These are phyloP conservation scores for Termitomyces eurrhizus DNA, from an alignment of 768 basidiomycete species.

Conservation along the genomic window DNA sequence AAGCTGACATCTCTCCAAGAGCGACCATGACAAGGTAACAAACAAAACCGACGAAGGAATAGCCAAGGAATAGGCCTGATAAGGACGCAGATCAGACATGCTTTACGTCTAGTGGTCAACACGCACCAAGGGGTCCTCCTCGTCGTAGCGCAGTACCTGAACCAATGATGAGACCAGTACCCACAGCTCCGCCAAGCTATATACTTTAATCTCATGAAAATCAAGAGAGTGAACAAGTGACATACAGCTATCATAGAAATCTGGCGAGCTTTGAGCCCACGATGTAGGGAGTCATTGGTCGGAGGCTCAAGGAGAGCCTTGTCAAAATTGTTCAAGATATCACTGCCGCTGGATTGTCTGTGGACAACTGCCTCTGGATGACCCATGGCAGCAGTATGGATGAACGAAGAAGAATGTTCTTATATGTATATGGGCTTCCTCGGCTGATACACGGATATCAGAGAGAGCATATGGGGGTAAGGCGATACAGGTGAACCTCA, in stretches of 20 bases:
- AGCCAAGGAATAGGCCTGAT: conserved; percentile 29
- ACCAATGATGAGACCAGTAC: conserved; percentile 53
- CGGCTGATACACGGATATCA: not conserved
- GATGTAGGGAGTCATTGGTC: conserved; percentile 36
- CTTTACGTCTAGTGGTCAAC: not conserved
- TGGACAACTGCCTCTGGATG: conserved; percentile 20
- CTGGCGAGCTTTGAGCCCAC: conserved; percentile 48
- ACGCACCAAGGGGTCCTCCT: conserved; percentile 49
- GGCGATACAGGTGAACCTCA: not conserved
- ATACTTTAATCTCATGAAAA: not conserved
- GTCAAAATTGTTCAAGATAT: conserved; percentile 20
- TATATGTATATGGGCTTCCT: not conserved
- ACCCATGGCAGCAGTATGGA: conserved; percentile 12
- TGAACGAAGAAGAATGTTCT: not conserved
- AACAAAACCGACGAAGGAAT: conserved; percentile 49
- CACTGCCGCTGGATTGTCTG: conserved; percentile 13
- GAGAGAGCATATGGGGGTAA: not conserved
- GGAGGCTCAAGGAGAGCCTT: conserved; percentile 31
- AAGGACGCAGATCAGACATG: conserved; percentile 1
- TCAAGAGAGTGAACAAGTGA: not conserved
- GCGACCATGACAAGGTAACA: conserved; percentile 60
- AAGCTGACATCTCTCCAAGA: conserved; percentile 49
- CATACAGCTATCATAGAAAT: conserved; percentile 53
- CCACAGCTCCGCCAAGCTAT: conserved; percentile 47
- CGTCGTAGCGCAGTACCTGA: conserved; percentile 55